These are phyloP conservation scores for Hericium coralloides DNA, from an alignment of 768 basidiomycete genomes.

Conservation along the genomic window DNA sequence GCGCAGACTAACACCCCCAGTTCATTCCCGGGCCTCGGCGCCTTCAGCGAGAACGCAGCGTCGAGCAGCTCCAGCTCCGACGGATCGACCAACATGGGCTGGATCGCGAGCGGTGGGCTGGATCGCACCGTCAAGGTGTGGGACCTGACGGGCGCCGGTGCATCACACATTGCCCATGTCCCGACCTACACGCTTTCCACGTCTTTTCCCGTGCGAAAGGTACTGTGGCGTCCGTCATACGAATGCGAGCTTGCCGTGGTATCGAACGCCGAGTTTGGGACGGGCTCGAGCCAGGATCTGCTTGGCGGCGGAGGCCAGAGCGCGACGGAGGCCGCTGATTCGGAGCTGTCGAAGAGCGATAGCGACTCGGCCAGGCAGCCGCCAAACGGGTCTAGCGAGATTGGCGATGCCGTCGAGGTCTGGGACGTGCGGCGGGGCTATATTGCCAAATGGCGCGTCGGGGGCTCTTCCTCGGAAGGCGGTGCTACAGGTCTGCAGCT, in stretches of 20 bases:
- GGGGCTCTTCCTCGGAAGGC: conserved; percentile 56
- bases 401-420: conserved; percentile 63
- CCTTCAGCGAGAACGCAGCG: conserved; percentile 4
- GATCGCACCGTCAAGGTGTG: conserved; percentile 80
- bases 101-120: conserved; percentile 73
- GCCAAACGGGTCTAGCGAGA: conserved; percentile 10
- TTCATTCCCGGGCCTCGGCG: neutral
- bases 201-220: conserved; percentile 62
- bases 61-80: neutral
- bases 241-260: conserved; percentile 70
- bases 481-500: conserved; percentile 56
- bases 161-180: conserved; percentile 46
- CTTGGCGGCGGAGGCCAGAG: neutral
- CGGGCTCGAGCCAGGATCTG: conserved; percentile 22
- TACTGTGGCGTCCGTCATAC: conserved; percentile 70
- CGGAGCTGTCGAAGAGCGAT: conserved; percentile 5
- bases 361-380: conserved; percentile 4
- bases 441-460: conserved; percentile 77
- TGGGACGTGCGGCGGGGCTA: conserved; percentile 81
- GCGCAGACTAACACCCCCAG: conserved; percentile 4
- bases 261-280: conserved; percentile 50
- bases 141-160: conserved; percentile 47
- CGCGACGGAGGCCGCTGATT: neutral
- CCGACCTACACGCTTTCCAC: conserved; percentile 69
- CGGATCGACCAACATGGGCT: conserved; percentile 35